Evolutionary conservation across 495 filamentous ascomycete genomes (phyloP).

Genomic region (Tuber brumale): DNA sequence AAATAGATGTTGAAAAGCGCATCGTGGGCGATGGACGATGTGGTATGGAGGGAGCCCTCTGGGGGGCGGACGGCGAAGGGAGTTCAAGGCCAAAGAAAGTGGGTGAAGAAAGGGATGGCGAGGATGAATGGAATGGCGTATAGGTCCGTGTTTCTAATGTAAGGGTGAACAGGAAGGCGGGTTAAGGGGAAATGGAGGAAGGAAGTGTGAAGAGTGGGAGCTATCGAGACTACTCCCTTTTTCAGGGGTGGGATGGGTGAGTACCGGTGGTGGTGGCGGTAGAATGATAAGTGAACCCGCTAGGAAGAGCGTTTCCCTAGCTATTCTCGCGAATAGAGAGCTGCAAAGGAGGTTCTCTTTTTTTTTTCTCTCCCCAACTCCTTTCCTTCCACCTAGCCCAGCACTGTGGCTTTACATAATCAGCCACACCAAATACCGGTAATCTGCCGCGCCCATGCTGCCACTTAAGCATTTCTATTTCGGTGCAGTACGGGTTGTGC

Average conservation of each 20-base stretch:
- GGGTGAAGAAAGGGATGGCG: not conserved
- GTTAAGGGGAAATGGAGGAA: slow-evolving; percentile 1
- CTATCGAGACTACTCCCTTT: not conserved
- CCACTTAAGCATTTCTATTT: not conserved
- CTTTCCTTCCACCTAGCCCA: not conserved
- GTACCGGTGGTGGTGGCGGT: not conserved
- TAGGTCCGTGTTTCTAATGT: not conserved
- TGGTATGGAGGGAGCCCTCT: not conserved
- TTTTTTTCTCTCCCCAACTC: not conserved
- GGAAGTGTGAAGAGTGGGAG: not conserved
- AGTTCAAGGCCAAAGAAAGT: not conserved
- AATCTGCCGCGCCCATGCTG: not conserved
- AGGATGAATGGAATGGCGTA: not conserved
- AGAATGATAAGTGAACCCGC: not conserved
- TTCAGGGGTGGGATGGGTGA: not conserved
- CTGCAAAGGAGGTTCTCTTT: not conserved
- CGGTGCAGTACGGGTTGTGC: not conserved
- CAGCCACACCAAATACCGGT: not conserved
- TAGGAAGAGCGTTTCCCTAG: not conserved
- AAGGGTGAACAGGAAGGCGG: not conserved
- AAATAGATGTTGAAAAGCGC: slow-evolving; percentile 31
- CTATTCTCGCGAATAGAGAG: not conserved
- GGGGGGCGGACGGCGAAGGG: not conserved
- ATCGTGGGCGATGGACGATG: slow-evolving; percentile 16
- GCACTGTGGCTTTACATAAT: not conserved